Conservation (phyloP, 345 rosid genomes). For the Litchi chinensis region DNA sequence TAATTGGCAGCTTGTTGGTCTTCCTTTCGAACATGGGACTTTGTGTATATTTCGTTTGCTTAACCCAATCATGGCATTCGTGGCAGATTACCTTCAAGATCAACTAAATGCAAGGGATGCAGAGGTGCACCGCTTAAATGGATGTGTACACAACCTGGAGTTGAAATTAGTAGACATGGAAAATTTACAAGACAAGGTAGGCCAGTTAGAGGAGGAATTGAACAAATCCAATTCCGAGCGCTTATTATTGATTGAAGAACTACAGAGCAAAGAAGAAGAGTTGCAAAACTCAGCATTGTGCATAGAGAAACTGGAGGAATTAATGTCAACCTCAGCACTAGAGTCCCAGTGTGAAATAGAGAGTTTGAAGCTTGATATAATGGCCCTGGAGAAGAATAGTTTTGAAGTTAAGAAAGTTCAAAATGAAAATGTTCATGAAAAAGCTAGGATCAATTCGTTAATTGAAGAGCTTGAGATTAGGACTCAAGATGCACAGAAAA, state of each 20-base stretch:
- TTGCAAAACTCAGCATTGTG: constrained; percentile 46
- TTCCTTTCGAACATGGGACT: neutral
- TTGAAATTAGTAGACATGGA: constrained; percentile 57
- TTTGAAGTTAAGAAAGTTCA: constrained; percentile 52
- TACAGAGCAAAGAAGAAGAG: constrained; percentile 65
- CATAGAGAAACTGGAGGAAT: constrained; percentile 73
- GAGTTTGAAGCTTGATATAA: constrained; percentile 78
- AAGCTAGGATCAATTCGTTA: constrained; percentile 39
- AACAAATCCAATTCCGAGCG: constrained; percentile 50
- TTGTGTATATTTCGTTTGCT: constrained; percentile 4
- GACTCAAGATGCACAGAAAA: constrained; percentile 44
- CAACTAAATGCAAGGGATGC: constrained; percentile 63
- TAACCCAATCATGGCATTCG: constrained; percentile 15
- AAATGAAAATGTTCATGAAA: constrained; percentile 60
- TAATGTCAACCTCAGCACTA: constrained; percentile 54
- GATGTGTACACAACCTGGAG: constrained; percentile 60
- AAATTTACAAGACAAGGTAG: constrained; percentile 43
- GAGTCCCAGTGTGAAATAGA: constrained; percentile 85
- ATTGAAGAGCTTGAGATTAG: constrained; percentile 51
- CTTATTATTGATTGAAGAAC: constrained; percentile 49
- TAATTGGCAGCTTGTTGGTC: neutral
- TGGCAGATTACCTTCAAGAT: constrained; percentile 81
- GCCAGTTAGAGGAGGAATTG: constrained; percentile 53
- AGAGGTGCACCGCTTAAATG: constrained; percentile 56
- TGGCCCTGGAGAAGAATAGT: constrained; percentile 57